Evolutionary conservation across 140 eudicot genomes (phyloP), one percentile per base, ranked within the genome.

Genomic region (Flaveria floridana): DNA sequence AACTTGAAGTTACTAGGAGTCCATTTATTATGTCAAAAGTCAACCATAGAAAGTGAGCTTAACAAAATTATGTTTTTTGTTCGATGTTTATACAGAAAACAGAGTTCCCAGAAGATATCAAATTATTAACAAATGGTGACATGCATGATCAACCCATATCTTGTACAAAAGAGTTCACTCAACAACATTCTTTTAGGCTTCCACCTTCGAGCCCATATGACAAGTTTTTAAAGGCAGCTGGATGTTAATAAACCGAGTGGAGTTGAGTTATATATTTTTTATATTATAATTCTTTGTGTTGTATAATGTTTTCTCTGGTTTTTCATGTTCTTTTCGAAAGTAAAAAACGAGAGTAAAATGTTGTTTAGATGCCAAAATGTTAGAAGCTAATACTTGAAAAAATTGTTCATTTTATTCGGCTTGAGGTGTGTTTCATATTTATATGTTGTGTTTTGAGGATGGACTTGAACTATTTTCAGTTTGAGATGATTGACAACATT

Each of bases 191-290:
- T 30, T 90, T 90, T 74, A 79, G 86, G 75, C 74, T 90, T 68
- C 96, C 96, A 46, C 88, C 95, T 56, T 75, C 89, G 70, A 86
- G 91, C 82, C 95, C 96, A 7, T 90, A 87, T 41, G 95, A 90
- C 81, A 90, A 90, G 73, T 87, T 90, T 83, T 81, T 90, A 65
- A 86, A 86, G 78, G 86, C 91, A 50, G 83, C 96, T 21, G 90
- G 87, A 76, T 82, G 88, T 86, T 90, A 74, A 79, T 46, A 50
- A 69, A 34, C 64, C 18, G 6, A 26, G 51, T 28, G 15, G 20
- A 18, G 52, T 55, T 69, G 23, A 26, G 25, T 73, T 47, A 74
- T 68, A 73, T 70, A 50, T 62, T 47, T 34, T 55, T 67, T 80
- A 30, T 68, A 21, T 75, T 62, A 73, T 59, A 68, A 63, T 47